phyloP scores from a whole-genome alignment of 2,329 filamentous ascomycete genomes.

The Ophiocordyceps unilateralis region DNA sequence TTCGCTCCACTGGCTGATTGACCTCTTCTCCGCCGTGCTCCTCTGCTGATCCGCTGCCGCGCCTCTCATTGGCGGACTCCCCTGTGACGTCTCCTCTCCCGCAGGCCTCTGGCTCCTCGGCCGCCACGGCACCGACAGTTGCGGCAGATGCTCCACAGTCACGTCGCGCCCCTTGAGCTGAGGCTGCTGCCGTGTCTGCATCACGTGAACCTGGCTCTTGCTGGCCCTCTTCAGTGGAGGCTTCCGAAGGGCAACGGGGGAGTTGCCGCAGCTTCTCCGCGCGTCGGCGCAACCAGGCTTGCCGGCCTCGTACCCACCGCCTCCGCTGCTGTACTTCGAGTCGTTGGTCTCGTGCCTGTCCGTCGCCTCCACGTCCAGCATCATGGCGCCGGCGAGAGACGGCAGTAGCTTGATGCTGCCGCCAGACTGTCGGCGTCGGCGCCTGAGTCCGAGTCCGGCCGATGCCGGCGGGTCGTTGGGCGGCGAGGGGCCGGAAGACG shows the following conservation, averaged over 20 bases:
- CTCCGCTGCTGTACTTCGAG: too few relatives aligned
- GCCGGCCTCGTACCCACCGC: neutral
- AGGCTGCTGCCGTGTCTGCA: conserved; percentile 6
- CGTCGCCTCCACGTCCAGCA: conserved; percentile 15
- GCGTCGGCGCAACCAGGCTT: neutral
- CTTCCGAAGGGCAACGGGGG: conserved; percentile 16
- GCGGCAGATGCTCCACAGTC: neutral
- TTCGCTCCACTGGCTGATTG: neutral
- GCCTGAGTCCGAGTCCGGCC: conserved; percentile 14
- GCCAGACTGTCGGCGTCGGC: conserved; percentile 30
- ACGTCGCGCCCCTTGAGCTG: neutral
- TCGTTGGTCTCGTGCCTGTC: neutral
- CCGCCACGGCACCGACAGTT: conserved; percentile 3
- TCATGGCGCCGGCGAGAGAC: conserved; percentile 12
- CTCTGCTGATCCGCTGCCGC: too few relatives aligned
- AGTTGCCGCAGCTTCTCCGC: conserved; percentile 10
- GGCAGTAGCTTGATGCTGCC: conserved; percentile 26
- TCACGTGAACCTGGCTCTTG: conserved; percentile 20
- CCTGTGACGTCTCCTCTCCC: neutral
- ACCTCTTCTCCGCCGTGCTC: too few relatives aligned
- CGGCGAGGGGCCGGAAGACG: conserved; percentile 4
- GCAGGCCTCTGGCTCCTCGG: neutral
- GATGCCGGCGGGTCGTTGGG: conserved; percentile 7
- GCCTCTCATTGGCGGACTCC: neutral
- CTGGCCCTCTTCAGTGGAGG: conserved; percentile 23